A percentile compares a stretch with the other conserved stretches of the same genome.
These are phyloP conservation scores for Coemansia sp. DNA, from an alignment of 192 early-diverging fungal species.

Conservation along the genomic window DNA sequence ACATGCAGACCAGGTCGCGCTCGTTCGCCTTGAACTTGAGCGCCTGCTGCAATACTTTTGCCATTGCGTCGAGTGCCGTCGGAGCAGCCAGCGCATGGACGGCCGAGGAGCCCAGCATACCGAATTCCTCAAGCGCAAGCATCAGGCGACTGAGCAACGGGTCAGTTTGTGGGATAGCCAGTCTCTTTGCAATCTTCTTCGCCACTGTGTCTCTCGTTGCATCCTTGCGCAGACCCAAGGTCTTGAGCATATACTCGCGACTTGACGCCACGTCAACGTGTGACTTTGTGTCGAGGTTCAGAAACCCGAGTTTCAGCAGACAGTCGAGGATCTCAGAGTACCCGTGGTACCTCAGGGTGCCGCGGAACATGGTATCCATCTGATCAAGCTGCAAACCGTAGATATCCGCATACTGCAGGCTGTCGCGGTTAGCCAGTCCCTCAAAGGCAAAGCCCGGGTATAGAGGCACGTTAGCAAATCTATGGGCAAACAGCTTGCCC, in stretches of 20 bases:
- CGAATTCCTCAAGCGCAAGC: conserved; percentile 59
- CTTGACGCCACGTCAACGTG: conserved; percentile 25
- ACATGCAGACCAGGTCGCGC: conserved; percentile 90
- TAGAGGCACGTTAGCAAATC: conserved; percentile 72
- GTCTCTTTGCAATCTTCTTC: conserved; percentile 32
- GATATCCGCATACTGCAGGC: conserved; percentile 78
- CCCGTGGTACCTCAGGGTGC: conserved; percentile 89
- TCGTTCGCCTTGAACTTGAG: conserved; percentile 76
- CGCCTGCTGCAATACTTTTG: conserved; percentile 70
- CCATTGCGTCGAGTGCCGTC: conserved; percentile 80
- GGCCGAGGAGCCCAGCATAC: conserved; percentile 11
- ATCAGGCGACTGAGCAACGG: conserved; percentile 54
- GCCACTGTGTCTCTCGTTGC: background rate
- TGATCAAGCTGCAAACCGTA: conserved; percentile 76
- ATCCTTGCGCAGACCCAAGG: conserved; percentile 6
- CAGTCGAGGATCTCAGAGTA: conserved; percentile 85
- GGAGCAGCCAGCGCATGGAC: conserved; percentile 20
- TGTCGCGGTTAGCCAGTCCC: conserved; percentile 93
- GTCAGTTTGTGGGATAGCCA: conserved; percentile 40
- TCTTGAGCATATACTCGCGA: conserved; percentile 10
- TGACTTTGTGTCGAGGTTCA: conserved; percentile 55
- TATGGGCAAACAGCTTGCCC: conserved; percentile 63
- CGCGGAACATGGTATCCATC: conserved; percentile 91
- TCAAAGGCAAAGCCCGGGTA: conserved; percentile 89
- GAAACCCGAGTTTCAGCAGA: conserved; percentile 74